Conservation (phyloP, 176 grass and related monocot genomes). For the Poa annua region DNA sequence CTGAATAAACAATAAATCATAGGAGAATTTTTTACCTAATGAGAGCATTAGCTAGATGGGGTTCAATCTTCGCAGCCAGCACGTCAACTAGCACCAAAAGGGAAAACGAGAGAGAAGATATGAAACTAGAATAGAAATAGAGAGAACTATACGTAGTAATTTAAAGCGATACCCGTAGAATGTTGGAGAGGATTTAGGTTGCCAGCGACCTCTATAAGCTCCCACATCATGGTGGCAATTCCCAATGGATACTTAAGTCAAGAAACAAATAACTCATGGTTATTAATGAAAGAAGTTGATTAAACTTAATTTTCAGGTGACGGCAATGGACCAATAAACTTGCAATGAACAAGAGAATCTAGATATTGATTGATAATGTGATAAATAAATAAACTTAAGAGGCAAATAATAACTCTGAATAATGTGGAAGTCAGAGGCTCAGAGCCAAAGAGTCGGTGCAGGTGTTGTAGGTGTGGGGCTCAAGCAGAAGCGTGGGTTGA, state of each 20-base stretch:
- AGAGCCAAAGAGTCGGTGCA: background rate
- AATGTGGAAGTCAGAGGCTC: background rate
- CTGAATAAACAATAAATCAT: background rate
- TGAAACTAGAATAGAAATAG: background rate
- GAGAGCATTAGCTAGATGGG: constrained; percentile 43
- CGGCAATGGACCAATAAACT: background rate
- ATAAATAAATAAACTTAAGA: background rate
- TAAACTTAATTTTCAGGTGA: background rate
- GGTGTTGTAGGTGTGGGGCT: background rate
- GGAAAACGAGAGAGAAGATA: background rate
- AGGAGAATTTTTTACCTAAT: constrained; percentile 34
- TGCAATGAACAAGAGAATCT: background rate
- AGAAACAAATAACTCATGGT: background rate
- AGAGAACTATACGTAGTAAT: background rate
- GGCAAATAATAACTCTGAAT: background rate
- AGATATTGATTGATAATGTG: background rate
- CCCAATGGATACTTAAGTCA: background rate
- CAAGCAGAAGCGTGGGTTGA: background rate
- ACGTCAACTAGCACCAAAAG: constrained; percentile 32
- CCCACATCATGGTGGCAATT: constrained; percentile 28
- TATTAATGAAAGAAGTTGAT: background rate
- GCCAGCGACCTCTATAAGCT: constrained; percentile 33
- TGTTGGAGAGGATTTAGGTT: constrained; percentile 4
- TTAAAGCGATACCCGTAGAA: constrained; percentile 38
- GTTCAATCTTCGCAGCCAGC: constrained; percentile 44